A percentile compares a stretch with the other conserved stretches of the same genome.
phyloP scores from a whole-genome alignment of 768 basidiomycete genomes.

The Auricularia heimuer region DNA sequence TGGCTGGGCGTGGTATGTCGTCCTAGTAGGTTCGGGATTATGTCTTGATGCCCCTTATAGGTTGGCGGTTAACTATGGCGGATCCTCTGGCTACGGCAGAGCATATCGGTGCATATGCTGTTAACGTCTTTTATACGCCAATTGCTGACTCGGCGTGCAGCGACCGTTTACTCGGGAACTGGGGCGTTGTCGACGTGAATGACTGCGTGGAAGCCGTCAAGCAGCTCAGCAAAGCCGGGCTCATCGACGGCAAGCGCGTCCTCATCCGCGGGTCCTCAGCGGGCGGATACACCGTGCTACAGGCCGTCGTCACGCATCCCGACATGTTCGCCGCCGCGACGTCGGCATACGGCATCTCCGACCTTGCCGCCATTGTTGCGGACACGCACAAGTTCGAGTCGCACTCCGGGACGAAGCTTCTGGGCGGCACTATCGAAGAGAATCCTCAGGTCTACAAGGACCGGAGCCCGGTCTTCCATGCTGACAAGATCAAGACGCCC shows the following conservation, averaged over 20 bases:
- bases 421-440: slow-evolving; percentile 48
- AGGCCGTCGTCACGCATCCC: slow-evolving; percentile 31
- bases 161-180: slow-evolving; percentile 48
- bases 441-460: slow-evolving; percentile 48
- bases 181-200: slow-evolving; percentile 66
- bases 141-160: slow-evolving; percentile 9
- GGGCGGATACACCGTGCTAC: slow-evolving; percentile 63
- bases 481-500: slow-evolving; percentile 50
- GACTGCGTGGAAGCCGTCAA: slow-evolving; percentile 52
- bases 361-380: slow-evolving; percentile 43
- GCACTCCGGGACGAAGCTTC: slow-evolving; percentile 45
- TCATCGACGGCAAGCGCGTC: slow-evolving; percentile 54
- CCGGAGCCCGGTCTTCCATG: slow-evolving; percentile 55
- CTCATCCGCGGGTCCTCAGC: slow-evolving; percentile 66
- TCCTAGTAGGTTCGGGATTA: neutral
- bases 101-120: slow-evolving; percentile 40
- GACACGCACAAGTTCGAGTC: slow-evolving; percentile 70
- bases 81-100: slow-evolving; percentile 65
- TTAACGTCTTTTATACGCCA: neutral
- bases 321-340: slow-evolving; percentile 52
- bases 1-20: slow-evolving; percentile 58
- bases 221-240: slow-evolving; percentile 22
- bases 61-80: slow-evolving; percentile 70
- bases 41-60: slow-evolving; percentile 23
- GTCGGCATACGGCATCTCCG: slow-evolving; percentile 60